A percentile compares a stretch with the other conserved stretches of the same genome.
These are phyloP conservation scores for Fraxinus americana DNA, from an alignment of 257 asterid species.

Conservation along the genomic window DNA sequence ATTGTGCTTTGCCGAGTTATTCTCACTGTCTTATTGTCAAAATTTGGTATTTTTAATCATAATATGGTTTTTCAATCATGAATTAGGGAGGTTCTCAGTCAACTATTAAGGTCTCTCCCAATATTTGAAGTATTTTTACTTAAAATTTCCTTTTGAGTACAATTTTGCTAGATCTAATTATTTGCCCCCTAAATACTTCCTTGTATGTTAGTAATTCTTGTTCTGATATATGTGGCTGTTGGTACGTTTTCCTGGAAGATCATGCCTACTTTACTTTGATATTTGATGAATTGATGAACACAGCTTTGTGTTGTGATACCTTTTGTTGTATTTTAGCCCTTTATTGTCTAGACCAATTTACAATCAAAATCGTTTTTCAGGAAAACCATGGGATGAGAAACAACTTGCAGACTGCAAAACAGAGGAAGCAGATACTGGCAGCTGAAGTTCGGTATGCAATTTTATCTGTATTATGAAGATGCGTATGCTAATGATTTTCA, in stretches of 20 bases:
- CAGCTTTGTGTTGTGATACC: too few species aligned
- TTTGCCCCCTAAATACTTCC: neutral
- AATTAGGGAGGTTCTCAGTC: neutral
- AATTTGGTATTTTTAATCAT: neutral
- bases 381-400: conserved; percentile 52
- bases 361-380: conserved; percentile 36
- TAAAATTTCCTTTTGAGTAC: neutral
- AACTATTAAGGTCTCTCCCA: neutral
- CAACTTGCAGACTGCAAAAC: conserved; percentile 51
- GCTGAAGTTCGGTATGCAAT: conserved; percentile 85
- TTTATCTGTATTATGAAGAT: neutral
- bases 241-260: neutral
- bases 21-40: neutral
- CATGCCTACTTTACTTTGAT: neutral
- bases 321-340: neutral
- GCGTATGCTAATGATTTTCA: neutral
- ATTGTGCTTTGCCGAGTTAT: neutral
- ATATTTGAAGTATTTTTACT: neutral
- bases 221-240: neutral
- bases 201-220: neutral
- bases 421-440: conserved; percentile 54
- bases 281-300: neutral
- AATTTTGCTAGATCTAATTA: neutral
- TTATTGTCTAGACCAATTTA: neutral
- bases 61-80: neutral